Evolutionary conservation across 495 filamentous ascomycete genomes (phyloP).

Genomic region (Pyronema omphalodes): DNA sequence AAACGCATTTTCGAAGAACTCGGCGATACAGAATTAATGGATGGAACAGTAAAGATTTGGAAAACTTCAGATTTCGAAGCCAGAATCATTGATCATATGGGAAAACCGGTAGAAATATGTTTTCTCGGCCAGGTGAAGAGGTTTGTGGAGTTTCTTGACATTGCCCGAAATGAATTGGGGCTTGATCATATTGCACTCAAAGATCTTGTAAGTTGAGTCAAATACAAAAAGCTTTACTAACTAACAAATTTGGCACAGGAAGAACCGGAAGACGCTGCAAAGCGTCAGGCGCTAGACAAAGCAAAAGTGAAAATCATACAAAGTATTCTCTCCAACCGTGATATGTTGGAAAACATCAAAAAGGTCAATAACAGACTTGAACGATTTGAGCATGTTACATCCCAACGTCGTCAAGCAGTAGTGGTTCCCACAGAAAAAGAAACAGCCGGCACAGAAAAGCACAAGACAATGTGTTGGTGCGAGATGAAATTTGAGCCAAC

Average conservation of each 20-base stretch:
- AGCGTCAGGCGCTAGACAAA: no score
- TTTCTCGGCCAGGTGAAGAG: constrained; percentile 12
- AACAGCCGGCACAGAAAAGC: no score
- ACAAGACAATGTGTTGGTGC: no score
- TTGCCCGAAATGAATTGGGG: constrained; percentile 13
- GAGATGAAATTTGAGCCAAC: no score
- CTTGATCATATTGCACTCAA: constrained; percentile 7
- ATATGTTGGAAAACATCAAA: constrained; percentile 3
- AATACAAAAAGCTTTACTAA: no score
- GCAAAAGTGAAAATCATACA: no score
- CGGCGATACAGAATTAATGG: constrained; percentile 5
- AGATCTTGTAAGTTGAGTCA: constrained; percentile 10
- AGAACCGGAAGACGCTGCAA: no score
- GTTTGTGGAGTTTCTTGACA: constrained; percentile 6
- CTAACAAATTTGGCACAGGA: no score
- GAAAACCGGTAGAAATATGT: neutral
- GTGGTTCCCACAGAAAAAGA: no score
- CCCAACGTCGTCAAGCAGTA: neutral
- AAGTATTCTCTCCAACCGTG: constrained; percentile 8
- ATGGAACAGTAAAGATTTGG: constrained; percentile 17
- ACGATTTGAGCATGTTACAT: neutral
- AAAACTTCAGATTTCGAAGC: constrained; percentile 9
- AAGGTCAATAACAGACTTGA: constrained; percentile 11
- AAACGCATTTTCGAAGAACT: constrained; percentile 16
- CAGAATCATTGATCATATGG: constrained; percentile 13